Evolutionary conservation across 306 rosid species (phyloP), one percentile per base, ranked within the genome.

Genomic region (Pyrus bretschneideri): DNA sequence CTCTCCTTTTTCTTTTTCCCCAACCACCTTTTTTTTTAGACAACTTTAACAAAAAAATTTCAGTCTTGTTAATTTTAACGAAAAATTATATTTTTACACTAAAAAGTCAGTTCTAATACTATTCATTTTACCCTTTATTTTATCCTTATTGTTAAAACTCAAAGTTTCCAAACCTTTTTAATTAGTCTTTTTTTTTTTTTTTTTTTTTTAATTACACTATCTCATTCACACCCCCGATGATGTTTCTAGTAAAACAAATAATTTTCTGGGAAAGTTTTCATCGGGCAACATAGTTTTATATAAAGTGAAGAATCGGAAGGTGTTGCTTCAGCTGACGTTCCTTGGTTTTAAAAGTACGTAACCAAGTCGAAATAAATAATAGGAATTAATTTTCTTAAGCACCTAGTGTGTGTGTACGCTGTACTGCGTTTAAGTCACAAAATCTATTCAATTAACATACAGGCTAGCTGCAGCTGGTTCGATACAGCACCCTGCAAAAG

Each of bases 221-320:
- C 73, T 68, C 52, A 64, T 71, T 19, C 73, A 46, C 78, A 58
- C 62, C 2, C 4, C 2, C 23, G 13, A 14, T 30, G n/a, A 67
- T 70, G 71, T 71, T 42, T 31, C 69, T 38, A 1, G 54, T 22
- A 78, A 78, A 64, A 74, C 74, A 60, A 18, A 45, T 44, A 51
- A 60, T 77, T 52, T 78, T 84, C 74, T 69, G 52, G 71, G 27
- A 87, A 85, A 77, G 83, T 69, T 63, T 71, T 75, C 60, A 40
- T 61, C 45, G 14, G 29, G 44, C 21, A 31, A 44, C 33, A 59
- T 42, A 44, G 29, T 42, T 57, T 38, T 1, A 15, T 49, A 49
- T 73, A 22, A 9, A 17, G 30, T 17, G 19, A 22, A 25, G 19
- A 22, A 25, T 8, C 2, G 19, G 46, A 73, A 73, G 40, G 27